Evolutionary conservation across 2,329 filamentous ascomycete species (phyloP), one percentile per base, ranked within the genome.

Genomic region (Xylaria sp.): DNA sequence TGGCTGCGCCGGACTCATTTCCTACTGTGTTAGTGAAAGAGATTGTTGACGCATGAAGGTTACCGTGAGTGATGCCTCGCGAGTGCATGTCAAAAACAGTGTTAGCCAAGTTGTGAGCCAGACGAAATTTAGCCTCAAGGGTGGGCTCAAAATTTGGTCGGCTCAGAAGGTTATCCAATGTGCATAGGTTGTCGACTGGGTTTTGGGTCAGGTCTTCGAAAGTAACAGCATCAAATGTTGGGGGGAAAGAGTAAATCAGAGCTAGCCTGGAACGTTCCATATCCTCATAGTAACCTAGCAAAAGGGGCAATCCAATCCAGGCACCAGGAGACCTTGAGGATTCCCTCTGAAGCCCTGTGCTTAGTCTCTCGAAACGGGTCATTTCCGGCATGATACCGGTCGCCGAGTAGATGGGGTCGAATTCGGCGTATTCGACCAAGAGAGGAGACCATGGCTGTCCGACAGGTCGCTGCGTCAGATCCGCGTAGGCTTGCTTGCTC

Each of bases 231-330:
- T 85, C 83, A 75, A 91, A 89, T 8, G 83, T 80, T 1, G 84
- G 81, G 1, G 90, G 90, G 29, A 93, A 85, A 51, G 90, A 87
- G 69, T 92, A 94, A 10, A 94, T 83, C 10, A 94, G 80, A 4
- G 90, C 91, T 55, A 92, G 85, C 9, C 91, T 83, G 0, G 90
- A 87, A 54, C 85, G 80, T 17, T 86, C 83, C 54, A 89, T 81
- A 68, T 93, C 90, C 72, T 93, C 90, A 68, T 92, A 92, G 70
- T 92, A 93, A 2, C 85, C 87, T 11, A 89, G 75, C 44, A 90
- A 77, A 21, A 83, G 81, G 15, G 87, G 85, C 9, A 88, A 70
- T 65, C 90, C 81, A 72, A 83, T 87, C 80, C 83, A 90, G 1
- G 87, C 82, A 23, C 77, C 81, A 5, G 77, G 81, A 1, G 80